phyloP scores from a whole-genome alignment of 768 basidiomycete species.

The Kondoa malvinella region DNA sequence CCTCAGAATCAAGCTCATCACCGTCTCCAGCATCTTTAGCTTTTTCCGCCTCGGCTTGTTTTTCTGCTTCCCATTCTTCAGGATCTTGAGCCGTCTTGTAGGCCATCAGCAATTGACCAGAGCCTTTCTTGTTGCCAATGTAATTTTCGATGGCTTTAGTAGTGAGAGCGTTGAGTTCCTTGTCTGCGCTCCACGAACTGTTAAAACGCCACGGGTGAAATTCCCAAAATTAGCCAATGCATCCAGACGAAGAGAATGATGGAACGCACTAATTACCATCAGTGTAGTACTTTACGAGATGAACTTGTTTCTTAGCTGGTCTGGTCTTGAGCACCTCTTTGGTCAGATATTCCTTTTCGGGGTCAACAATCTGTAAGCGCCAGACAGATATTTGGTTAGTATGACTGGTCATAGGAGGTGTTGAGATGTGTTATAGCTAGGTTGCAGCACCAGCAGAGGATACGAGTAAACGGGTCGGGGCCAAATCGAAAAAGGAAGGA shows the following conservation, averaged over 20 bases:
- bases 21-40: slow-evolving; percentile 43
- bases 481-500: too few relatives aligned
- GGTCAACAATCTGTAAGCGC: not conserved
- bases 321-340: not conserved
- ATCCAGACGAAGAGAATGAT: not conserved
- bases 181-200: slow-evolving; percentile 68
- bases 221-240: not conserved
- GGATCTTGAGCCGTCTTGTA: slow-evolving; percentile 55
- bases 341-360: not conserved
- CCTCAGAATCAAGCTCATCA: slow-evolving; percentile 36
- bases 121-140: slow-evolving; percentile 51
- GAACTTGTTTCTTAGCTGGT: slow-evolving; percentile 36
- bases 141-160: slow-evolving; percentile 66
- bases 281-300: slow-evolving; percentile 78
- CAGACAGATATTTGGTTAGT: not conserved
- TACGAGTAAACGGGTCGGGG: too few relatives aligned
- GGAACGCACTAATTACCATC: slow-evolving; percentile 72
- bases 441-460: too few relatives aligned
- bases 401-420: too few relatives aligned
- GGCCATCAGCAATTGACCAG: slow-evolving; percentile 54
- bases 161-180: slow-evolving; percentile 65
- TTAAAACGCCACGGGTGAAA: not conserved
- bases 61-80: slow-evolving; percentile 41
- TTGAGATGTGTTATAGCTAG: too few relatives aligned
- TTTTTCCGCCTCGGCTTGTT: slow-evolving; percentile 45